Evolutionary conservation across 164 flowering plant species (phyloP), one percentile per base, ranked within the genome.

Genomic region (Vitis riparia): DNA sequence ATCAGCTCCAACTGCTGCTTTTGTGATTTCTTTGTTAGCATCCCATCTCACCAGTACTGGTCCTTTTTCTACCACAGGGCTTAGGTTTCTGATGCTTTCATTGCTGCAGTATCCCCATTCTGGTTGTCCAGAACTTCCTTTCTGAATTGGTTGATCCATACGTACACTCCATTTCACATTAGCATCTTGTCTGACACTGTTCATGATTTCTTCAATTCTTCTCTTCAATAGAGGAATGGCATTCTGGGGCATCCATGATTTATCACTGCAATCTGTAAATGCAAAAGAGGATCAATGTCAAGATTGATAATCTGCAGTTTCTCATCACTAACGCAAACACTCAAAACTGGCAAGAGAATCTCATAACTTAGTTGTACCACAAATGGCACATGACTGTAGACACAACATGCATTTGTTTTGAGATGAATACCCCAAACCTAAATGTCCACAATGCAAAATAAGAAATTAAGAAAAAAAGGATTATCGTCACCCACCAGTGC

Each of bases 151-250:
- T 63, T 12, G 37, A 50, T 59, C 71, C 57, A 5, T 60, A 15
- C 48, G 69, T 23, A 32, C 51, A 30, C 60, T 65, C 48, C 29
- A 44, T 63, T 59, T 65, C 14, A 12, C n/a, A n/a, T 65, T 61
- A 29, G 60, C 56, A 49, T 37, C 47, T 53, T 16, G 59, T 65
- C 77, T 72, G 5, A 73, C 69, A 64, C 14, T 72, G 47, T 68
- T 67, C 59, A 64, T 57, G 47, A 73, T 67, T 57, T 61, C 74
- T 67, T 77, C 80, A 62, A 70, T 68, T 62, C 71, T 74, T 62
- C 60, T 65, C 51, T 52, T 63, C 56, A 53, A 60, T 17, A 15
- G 58, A 47, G 59, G 9, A n/a, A 49, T 15, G 8, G 67, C 49
- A 32, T 51, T 73, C 58, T 63, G 71, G 11, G 37, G 68, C 58